A percentile compares a stretch with the other conserved stretches of the same genome.
phyloP scores from a whole-genome alignment of 2,329 filamentous ascomycete genomes.

The Microdochium paspali region DNA sequence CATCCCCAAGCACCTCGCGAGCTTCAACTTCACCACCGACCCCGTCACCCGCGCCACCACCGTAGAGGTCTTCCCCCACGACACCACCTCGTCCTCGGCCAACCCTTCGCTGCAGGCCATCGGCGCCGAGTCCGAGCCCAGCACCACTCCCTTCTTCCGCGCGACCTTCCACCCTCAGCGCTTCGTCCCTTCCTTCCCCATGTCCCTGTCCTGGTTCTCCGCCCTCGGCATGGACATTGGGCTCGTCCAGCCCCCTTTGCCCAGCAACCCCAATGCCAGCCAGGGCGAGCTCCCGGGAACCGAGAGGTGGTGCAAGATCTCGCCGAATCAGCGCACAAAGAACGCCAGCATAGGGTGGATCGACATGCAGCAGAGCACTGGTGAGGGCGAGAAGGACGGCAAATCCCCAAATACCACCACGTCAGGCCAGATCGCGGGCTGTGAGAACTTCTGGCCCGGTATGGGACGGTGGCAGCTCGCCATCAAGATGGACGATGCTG shows the following conservation, averaged over 20 bases:
- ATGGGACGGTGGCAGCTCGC: slow-evolving; percentile 32
- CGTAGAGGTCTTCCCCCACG: slow-evolving; percentile 35
- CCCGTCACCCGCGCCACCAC: slow-evolving; percentile 21
- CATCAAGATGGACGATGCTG: slow-evolving; percentile 18
- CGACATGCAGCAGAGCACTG: slow-evolving; percentile 30
- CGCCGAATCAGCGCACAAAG: slow-evolving; percentile 17
- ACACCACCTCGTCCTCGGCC: slow-evolving; percentile 17
- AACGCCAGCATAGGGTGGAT: slow-evolving; percentile 33
- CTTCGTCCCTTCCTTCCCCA: slow-evolving; percentile 32
- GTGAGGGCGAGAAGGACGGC: slow-evolving; percentile 6
- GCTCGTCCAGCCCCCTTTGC: slow-evolving; percentile 40
- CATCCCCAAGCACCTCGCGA: slow-evolving; percentile 44
- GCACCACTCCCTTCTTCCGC: slow-evolving; percentile 31
- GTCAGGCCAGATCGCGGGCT: slow-evolving; percentile 6
- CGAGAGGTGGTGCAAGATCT: slow-evolving; percentile 31
- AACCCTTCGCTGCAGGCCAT: not conserved
- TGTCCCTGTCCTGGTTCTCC: slow-evolving; percentile 25
- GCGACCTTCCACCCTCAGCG: slow-evolving; percentile 30
- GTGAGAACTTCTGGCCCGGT: slow-evolving; percentile 37
- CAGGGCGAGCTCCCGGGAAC: slow-evolving; percentile 33
- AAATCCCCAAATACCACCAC: slow-evolving; percentile 1
- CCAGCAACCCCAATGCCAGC: slow-evolving; percentile 18
- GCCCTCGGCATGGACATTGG: slow-evolving; percentile 9
- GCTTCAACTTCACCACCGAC: slow-evolving; percentile 33
- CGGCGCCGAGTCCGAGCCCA: slow-evolving; percentile 19